Conservation (phyloP, 352 stramenopile genomes). For the Globisporangium heterothallicum region DNA sequence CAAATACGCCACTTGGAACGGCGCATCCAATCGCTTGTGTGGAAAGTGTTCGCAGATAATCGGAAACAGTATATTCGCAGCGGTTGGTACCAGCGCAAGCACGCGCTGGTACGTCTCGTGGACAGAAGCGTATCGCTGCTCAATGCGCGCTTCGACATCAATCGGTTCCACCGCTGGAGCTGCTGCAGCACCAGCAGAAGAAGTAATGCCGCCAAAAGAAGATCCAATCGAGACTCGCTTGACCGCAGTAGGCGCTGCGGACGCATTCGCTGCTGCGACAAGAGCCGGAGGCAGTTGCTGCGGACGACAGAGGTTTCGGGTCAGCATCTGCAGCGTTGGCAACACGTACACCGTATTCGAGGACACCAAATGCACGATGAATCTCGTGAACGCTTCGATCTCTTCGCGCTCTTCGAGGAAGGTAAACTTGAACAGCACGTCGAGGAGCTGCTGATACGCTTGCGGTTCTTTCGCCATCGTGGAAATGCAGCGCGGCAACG, state of each 20-base stretch:
- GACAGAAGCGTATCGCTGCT: conserved; percentile 50
- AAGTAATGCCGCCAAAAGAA: conserved; percentile 27
- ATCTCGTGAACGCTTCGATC: conserved; percentile 62
- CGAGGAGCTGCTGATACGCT: conserved; percentile 63
- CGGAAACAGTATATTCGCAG: conserved; percentile 70
- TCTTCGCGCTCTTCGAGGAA: conserved; percentile 48
- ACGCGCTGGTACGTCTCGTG: conserved; percentile 62
- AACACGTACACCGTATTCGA: conserved; percentile 81
- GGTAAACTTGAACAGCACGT: conserved; percentile 82
- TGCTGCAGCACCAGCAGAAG: background rate
- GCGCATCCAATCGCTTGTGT: conserved; percentile 73
- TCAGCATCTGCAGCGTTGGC: conserved; percentile 78
- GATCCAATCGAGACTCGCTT: conserved; percentile 36
- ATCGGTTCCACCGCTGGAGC: conserved; percentile 14
- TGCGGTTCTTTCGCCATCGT: conserved; percentile 61
- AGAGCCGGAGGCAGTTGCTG: conserved; percentile 39
- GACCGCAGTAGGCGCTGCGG: conserved; percentile 1
- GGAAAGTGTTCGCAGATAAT: conserved; percentile 75
- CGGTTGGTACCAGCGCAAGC: conserved; percentile 67
- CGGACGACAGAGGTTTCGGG: conserved; percentile 62
- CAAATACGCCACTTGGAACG: conserved; percentile 65
- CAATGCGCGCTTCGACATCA: conserved; percentile 47
- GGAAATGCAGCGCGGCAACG: conserved; percentile 72
- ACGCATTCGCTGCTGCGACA: conserved; percentile 11
- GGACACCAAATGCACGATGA: conserved; percentile 76